phyloP scores from a whole-genome alignment of 2,329 filamentous ascomycete genomes.

The Albifimbria verrucaria region DNA sequence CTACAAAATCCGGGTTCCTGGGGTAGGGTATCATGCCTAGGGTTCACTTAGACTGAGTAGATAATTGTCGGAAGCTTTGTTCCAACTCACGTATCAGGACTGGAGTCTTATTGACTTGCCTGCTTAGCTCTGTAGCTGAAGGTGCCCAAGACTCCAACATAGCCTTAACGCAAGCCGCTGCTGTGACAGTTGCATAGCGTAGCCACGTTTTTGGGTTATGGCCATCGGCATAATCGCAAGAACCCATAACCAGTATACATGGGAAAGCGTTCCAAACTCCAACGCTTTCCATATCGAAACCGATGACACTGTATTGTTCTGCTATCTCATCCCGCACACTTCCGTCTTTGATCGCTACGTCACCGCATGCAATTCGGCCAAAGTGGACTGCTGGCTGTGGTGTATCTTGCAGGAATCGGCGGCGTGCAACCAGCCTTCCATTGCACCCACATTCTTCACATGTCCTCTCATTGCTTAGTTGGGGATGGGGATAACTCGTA shows the following conservation, averaged over 20 bases:
- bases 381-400: neutral
- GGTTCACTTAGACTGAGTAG: too few relatives aligned
- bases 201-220: conserved; percentile 8
- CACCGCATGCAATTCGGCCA: conserved; percentile 14
- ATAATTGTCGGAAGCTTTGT: too few relatives aligned
- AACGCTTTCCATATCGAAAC: conserved; percentile 12
- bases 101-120: too few relatives aligned
- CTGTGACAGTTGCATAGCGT: conserved; percentile 1
- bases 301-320: neutral
- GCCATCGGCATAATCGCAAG: conserved; percentile 12
- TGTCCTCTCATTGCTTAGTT: neutral
- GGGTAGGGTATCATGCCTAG: neutral
- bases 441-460: neutral
- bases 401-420: neutral
- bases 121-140: too few relatives aligned
- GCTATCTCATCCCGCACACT: neutral
- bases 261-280: conserved; percentile 9
- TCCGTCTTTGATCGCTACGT: conserved; percentile 31
- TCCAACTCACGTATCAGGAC: too few relatives aligned
- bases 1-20: neutral
- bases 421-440: neutral
- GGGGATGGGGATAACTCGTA: conserved; percentile 8
- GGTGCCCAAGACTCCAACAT: too few relatives aligned
- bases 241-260: conserved; percentile 11
- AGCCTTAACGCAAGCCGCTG: neutral